Base-by-base conservation (phyloP, 169 alveolate genomes). In the Theileria annulata region DNA sequence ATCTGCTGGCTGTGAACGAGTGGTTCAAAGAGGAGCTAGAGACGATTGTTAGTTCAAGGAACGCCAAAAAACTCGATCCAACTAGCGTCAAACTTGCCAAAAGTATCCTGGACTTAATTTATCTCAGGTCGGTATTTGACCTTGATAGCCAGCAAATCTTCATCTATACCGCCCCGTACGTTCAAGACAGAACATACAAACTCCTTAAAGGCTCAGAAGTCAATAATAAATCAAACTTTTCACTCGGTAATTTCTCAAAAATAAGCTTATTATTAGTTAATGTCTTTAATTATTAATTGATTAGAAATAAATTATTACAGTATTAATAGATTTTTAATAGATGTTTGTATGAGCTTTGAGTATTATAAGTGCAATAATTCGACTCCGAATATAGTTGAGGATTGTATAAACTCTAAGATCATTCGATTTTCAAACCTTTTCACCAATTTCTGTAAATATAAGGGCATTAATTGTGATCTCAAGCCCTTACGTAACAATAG, bases 1-100 rank as follows among this genome's bases (percentile, higher is more conserved):
- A 82, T 48, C 47, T 82, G 77, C 31, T 75, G 58, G 47, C 35
- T 37, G 77, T 82, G 10, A 82, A 82, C 85, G 42, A 51, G 21
- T 82, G 89, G 89, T 35, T 82, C 31, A 82, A 75, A 64, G 77
- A 64, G 51, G 84, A 82, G 74, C 77, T 82, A 13, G 85, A 75
- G 60, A 12, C 58, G n/a, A 25, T 56, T 17, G 42, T 71, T 13
- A 19, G 58, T 31, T 31, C 62, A 35, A 71, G 47, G 23, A 17
- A 37, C n/a, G 47, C 42, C 6, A 66, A 15, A 37, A 58, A 71
- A 9, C 72, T 49, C 9, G 79, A 51, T 10, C 35, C 70, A 2
- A 54, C 60, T 15, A 15, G 47, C 12, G 67, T 79, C 21, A 70
- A 56, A 35, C 54, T 74, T 8, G 89, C 85, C 0, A 30, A 70